Evolutionary conservation across 1,284 basidiomycete genomes (phyloP), one percentile per base, ranked within the genome.

Genomic region (Fomitopsis palustris): DNA sequence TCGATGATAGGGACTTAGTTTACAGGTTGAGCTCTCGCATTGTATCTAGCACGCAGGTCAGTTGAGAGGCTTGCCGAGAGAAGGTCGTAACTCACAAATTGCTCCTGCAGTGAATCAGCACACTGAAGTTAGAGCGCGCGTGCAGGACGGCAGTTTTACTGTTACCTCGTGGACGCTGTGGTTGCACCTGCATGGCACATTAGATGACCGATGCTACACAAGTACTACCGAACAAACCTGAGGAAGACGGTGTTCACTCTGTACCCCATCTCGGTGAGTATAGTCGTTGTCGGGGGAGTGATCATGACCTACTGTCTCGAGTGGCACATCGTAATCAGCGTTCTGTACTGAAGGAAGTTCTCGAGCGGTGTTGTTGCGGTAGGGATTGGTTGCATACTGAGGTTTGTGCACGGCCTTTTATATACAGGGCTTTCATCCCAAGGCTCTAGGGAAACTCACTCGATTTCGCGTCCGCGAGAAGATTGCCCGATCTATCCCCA

Each of bases 1-100:
- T 33, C 85, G 78, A 69, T 90, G 87, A 35, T 69, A 75, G 9
- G 81, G 78, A 66, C 87, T 89, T 69, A 90, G 88, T 71, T 80
- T 86, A 75, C 88, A 90, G 57, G 74, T 80, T 37, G 73, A 67
- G 54, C 81, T 72, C 64, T 83, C 79, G 65, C 88, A 89, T 67
- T 82, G 81, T 66, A 90, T 85, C 87, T 90, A 27, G n/a, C 7
- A 12, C 5, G 61, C 55, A 33, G 53, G 41, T 55, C 14, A 27
- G 33, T 65, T n/a, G 16, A 10, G 49, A 1, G 29, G 35, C 16
- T 29, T 1, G 17, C 5, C 33, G 35, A 6, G 9, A 23, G 12
- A 2, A 27, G 12, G 25, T 27, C 3, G 16, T 47, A 31, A 56
- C 74, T 63, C 57, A 85, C 86, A 76, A 87, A 84, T 72, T 85